These are phyloP conservation scores for Euphorbia lathyris DNA, from an alignment of 345 rosid genomes.

Conservation along the genomic window DNA sequence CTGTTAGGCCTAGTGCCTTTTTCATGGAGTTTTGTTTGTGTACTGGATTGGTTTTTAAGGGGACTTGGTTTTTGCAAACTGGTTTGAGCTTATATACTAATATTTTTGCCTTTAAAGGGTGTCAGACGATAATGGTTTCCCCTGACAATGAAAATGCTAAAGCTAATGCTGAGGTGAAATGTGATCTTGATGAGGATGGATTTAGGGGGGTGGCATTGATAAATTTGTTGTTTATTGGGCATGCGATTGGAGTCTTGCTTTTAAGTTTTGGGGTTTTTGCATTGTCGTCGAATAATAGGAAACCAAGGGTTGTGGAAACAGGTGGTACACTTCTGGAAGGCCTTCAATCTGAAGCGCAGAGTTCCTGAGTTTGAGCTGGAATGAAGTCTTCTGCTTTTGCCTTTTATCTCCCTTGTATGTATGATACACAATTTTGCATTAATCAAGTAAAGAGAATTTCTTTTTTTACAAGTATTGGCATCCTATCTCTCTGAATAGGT, in stretches of 20 bases:
- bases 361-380: constrained; percentile 43
- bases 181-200: constrained; percentile 54
- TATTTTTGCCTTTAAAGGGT: constrained; percentile 43
- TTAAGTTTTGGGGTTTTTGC: constrained; percentile 34
- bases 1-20: constrained; percentile 44
- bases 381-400: constrained; percentile 19
- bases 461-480: neutral
- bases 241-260: constrained; percentile 40
- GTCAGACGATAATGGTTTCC: constrained; percentile 28
- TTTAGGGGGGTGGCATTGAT: constrained; percentile 52
- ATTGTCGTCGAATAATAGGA: constrained; percentile 32
- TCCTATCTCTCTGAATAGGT: neutral
- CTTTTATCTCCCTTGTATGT: neutral
- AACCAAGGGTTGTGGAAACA: constrained; percentile 36
- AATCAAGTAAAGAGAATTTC: constrained; percentile 8
- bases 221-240: constrained; percentile 48
- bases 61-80: constrained; percentile 53
- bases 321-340: constrained; percentile 44
- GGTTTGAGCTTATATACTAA: constrained; percentile 49
- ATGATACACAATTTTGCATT: constrained; percentile 15
- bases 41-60: constrained; percentile 48
- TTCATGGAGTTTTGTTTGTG: constrained; percentile 46
- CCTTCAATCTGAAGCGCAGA: constrained; percentile 34
- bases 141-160: constrained; percentile 26
- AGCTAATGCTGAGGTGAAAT: constrained; percentile 37